Percentiles rank a stretch among this genome's conserved stretches.
Conservation (phyloP, 345 rosid genomes). For the Ceriops zippeliana region DNA sequence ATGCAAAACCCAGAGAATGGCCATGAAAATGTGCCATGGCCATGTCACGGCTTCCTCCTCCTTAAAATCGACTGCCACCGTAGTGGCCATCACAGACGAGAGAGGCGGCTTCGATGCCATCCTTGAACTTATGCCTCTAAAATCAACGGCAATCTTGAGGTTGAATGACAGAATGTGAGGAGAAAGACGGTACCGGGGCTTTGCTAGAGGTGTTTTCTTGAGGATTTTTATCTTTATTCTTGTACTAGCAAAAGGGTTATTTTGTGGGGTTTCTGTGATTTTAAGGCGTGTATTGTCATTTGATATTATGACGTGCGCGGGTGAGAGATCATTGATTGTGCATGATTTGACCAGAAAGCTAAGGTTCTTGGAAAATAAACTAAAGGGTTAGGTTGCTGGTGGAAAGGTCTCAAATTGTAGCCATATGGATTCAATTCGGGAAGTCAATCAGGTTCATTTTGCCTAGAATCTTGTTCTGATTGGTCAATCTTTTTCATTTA, state of each 20-base stretch:
- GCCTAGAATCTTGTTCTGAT: neutral
- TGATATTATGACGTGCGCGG: constrained; percentile 41
- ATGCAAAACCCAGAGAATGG: neutral
- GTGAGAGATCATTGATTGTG: constrained; percentile 42
- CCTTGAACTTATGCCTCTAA: constrained; percentile 71
- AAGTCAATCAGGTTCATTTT: constrained; percentile 49
- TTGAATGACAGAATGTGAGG: constrained; percentile 24
- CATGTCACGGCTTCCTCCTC: constrained; percentile 30
- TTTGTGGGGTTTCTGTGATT: constrained; percentile 30
- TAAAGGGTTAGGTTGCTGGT: constrained; percentile 31
- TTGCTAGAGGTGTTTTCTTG: constrained; percentile 9
- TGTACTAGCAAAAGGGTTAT: constrained; percentile 42
- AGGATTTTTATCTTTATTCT: constrained; percentile 39
- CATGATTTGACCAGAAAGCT: constrained; percentile 39
- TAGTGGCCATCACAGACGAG: constrained; percentile 28
- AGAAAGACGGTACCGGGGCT: neutral
- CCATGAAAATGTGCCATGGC: constrained; percentile 33
- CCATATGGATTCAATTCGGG: constrained; percentile 49
- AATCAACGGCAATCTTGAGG: constrained; percentile 35
- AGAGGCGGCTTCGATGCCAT: constrained; percentile 72
- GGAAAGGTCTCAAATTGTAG: constrained; percentile 51
- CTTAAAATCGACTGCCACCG: constrained; percentile 29
- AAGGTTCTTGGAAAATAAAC: constrained; percentile 46
- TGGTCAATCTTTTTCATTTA: neutral
- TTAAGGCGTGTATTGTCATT: constrained; percentile 40